phyloP scores from a whole-genome alignment of 371 early-diverging fungal genomes.

The Lichtheimia ornata region DNA sequence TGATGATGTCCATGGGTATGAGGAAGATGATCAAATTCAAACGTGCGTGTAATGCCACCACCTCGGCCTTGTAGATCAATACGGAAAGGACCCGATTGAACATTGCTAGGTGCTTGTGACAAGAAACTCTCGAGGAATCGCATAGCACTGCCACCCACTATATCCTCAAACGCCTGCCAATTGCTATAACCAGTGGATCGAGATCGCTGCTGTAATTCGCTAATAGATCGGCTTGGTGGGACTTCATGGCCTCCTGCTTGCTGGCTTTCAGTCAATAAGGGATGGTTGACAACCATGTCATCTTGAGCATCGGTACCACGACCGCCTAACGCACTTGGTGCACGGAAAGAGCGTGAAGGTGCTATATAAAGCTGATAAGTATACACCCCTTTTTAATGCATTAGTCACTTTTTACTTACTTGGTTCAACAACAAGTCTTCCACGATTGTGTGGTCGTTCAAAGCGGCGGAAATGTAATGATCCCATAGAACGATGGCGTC shows the following conservation, averaged over 20 bases:
- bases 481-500: conserved; percentile 15
- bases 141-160: conserved; percentile 69
- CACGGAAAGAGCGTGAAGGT: conserved; percentile 26
- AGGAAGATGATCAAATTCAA: conserved; percentile 47
- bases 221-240: conserved; percentile 6
- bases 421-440: conserved; percentile 14
- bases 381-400: no score
- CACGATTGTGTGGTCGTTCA: conserved; percentile 10
- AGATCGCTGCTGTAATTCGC: conserved; percentile 9
- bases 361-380: no score
- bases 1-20: conserved; percentile 1
- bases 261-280: conserved; percentile 61
- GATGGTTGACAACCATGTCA: conserved; percentile 71
- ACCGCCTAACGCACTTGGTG: conserved; percentile 14
- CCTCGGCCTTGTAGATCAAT: conserved; percentile 53
- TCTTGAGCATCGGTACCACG: conserved; percentile 19
- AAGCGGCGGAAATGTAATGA: conserved; percentile 11
- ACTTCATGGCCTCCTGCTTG: conserved; percentile 14
- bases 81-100: conserved; percentile 43
- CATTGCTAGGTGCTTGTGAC: conserved; percentile 41
- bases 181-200: conserved; percentile 36
- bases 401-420: conserved; percentile 7
- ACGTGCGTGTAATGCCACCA: conserved; percentile 38
- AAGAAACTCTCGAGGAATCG: conserved; percentile 72
- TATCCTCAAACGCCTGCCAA: conserved; percentile 70